These are phyloP conservation scores for Huntiella savannae DNA, from an alignment of 2,329 filamentous ascomycete species.

Conservation along the genomic window DNA sequence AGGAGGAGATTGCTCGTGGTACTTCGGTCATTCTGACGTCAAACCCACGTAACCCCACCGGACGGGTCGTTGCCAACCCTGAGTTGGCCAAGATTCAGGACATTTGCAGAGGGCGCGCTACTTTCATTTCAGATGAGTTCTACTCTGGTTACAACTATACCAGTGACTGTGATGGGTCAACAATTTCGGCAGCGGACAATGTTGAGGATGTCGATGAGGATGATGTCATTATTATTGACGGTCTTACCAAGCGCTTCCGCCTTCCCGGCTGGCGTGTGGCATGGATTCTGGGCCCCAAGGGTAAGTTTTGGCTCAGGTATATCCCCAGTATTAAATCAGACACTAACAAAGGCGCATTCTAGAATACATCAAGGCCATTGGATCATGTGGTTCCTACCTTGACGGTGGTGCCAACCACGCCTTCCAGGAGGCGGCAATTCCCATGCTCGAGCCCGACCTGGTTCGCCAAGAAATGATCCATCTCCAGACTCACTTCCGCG, in stretches of 20 bases:
- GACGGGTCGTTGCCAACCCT: conserved; percentile 66
- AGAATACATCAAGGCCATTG: conserved; percentile 86
- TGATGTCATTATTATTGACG: conserved; percentile 86
- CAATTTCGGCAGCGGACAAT: conserved; percentile 77
- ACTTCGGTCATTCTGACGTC: conserved; percentile 82
- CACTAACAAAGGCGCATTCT: conserved; percentile 10
- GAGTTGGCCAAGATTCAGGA: conserved; percentile 83
- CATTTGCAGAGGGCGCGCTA: conserved; percentile 75
- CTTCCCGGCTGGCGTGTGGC: conserved; percentile 92
- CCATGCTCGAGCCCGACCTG: conserved; percentile 74
- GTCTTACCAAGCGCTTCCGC: conserved; percentile 89
- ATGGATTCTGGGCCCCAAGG: conserved; percentile 85
- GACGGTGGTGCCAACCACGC: conserved; percentile 89
- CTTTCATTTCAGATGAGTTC: conserved; percentile 90
- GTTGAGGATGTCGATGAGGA: conserved; percentile 77
- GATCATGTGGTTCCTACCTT: conserved; percentile 80
- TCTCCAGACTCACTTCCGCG: conserved; percentile 71
- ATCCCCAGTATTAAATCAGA: not conserved
- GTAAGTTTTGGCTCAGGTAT: conserved; percentile 15
- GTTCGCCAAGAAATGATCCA: conserved; percentile 77
- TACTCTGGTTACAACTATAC: conserved; percentile 96
- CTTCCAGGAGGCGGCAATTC: conserved; percentile 83
- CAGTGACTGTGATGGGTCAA: conserved; percentile 71
- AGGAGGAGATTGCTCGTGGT: conserved; percentile 72
- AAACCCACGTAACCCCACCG: conserved; percentile 88